Percentiles rank a stretch among this genome's conserved stretches.
phyloP scores from a whole-genome alignment of 1,139 yeast species.

The Pichia sp. region DNA sequence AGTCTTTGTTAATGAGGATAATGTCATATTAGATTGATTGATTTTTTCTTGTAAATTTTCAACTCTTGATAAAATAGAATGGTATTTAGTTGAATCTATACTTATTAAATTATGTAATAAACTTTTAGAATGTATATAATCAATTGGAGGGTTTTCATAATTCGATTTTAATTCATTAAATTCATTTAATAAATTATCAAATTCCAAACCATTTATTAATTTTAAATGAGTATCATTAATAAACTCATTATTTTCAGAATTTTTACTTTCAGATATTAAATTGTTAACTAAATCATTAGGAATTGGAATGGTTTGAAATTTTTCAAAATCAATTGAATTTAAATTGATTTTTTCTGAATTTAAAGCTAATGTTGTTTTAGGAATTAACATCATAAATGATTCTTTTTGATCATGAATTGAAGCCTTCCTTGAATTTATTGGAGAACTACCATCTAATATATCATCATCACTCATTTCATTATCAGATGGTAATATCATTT shows the following conservation, averaged over 20 bases:
- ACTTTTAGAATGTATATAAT: conserved; percentile 24
- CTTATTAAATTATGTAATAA: conserved; percentile 23
- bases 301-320: conserved; percentile 7
- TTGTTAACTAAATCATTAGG: conserved; percentile 1
- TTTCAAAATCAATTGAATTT: background rate
- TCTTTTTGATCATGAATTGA: conserved; percentile 10
- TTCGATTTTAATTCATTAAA: too few species aligned
- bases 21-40: conserved; percentile 1
- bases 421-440: conserved; percentile 7
- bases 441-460: conserved; percentile 16
- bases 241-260: conserved; percentile 10
- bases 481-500: conserved; percentile 18
- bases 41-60: conserved; percentile 4
- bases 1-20: conserved; percentile 1
- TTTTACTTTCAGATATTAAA: conserved; percentile 14
- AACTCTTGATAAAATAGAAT: background rate
- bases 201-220: background rate
- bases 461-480: conserved; percentile 37
- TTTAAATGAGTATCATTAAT: background rate
- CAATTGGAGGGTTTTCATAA: too few species aligned
- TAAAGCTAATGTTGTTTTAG: conserved; percentile 8
- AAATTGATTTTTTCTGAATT: conserved; percentile 6
- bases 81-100: background rate
- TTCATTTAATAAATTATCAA: too few species aligned
- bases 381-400: conserved; percentile 10